Base-by-base conservation (phyloP, 306 rosid genomes). In the Carpinus viminea region DNA sequence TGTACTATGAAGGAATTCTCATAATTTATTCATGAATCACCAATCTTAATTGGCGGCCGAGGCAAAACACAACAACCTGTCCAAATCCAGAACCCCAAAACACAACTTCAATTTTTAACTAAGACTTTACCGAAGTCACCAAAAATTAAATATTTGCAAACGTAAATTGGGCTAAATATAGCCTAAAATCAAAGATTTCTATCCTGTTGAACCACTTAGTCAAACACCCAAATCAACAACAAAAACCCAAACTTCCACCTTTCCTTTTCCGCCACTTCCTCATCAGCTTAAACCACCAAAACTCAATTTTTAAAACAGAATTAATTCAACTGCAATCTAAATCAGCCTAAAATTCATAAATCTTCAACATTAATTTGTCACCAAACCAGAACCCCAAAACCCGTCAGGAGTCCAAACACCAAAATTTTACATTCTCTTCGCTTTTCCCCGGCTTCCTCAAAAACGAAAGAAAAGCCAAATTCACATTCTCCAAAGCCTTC, bases 11-110 rank as follows among this genome's bases (percentile, higher is more conserved):
- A 41, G 45, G 45, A 41, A 41, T 41, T 41, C 45, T 41, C 45
- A 41, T 41, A 41, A 41, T 5, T 41, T 41, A 5, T 73, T 59
- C 52, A 66, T n/a, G 53, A 60, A 55, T 74, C 55, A 70, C 70
- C 46, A 36, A 20, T 17, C 79, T 61, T 70, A 77, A 80, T 80
- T 74, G 28, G 2, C 47, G 15, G 8, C 52, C 31, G 28, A 76
- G 15, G 11, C 43, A 56, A 70, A 72, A 70, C 47, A 78, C 60
- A 56, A 62, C 21, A 53, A 66, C 28, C 26, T 47, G 21, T 24
- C 20, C 38, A 55, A n/a, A n/a, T 1, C 16, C 51, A 54, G 21
- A 48, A 41, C 70, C 36, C 15, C 12, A 57, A 12, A 8, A 21
- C 24, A 21, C 13, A 21, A 3, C 21, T 20, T 8, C 8, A 57